Evolutionary conservation across 495 filamentous ascomycete genomes (phyloP).

Genomic region (Neurospora intermedia): DNA sequence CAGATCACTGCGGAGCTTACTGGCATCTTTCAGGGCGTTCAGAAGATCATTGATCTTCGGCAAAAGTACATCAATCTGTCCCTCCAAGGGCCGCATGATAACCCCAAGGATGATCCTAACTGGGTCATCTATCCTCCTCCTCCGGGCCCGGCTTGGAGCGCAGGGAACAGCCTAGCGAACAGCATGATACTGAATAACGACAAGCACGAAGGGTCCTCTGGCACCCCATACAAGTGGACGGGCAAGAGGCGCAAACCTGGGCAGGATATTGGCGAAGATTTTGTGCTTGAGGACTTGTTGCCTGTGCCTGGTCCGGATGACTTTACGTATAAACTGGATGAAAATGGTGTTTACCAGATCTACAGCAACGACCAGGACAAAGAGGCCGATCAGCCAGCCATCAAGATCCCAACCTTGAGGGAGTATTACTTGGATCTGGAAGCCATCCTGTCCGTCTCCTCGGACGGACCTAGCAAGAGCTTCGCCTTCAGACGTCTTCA

Average conservation of each 20-base stretch:
- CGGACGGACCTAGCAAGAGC: constrained; percentile 91
- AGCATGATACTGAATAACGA: constrained; percentile 39
- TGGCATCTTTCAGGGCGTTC: constrained; percentile 78
- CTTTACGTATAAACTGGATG: constrained; percentile 66
- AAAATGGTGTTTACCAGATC: constrained; percentile 81
- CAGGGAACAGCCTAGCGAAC: constrained; percentile 43
- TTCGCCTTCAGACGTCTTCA: constrained; percentile 91
- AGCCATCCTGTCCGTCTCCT: constrained; percentile 68
- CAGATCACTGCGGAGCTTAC: constrained; percentile 71
- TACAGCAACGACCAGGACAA: constrained; percentile 57
- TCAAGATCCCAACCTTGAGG: constrained; percentile 75
- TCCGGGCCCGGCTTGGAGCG: constrained; percentile 79
- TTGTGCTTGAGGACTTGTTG: constrained; percentile 63
- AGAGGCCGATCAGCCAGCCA: constrained; percentile 53
- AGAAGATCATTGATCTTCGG: constrained; percentile 70
- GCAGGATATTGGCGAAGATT: constrained; percentile 68
- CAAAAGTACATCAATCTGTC: constrained; percentile 86
- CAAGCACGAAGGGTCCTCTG: constrained; percentile 11
- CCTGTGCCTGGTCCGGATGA: constrained; percentile 61
- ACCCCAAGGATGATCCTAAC: constrained; percentile 71
- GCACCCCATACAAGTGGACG: constrained; percentile 17
- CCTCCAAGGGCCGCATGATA: constrained; percentile 64
- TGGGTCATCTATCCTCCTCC: constrained; percentile 90
- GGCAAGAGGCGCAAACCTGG: constrained; percentile 70
- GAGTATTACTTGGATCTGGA: constrained; percentile 97